Conservation (phyloP, 2,329 filamentous ascomycete species). For the Stachybotrys echinatus region DNA sequence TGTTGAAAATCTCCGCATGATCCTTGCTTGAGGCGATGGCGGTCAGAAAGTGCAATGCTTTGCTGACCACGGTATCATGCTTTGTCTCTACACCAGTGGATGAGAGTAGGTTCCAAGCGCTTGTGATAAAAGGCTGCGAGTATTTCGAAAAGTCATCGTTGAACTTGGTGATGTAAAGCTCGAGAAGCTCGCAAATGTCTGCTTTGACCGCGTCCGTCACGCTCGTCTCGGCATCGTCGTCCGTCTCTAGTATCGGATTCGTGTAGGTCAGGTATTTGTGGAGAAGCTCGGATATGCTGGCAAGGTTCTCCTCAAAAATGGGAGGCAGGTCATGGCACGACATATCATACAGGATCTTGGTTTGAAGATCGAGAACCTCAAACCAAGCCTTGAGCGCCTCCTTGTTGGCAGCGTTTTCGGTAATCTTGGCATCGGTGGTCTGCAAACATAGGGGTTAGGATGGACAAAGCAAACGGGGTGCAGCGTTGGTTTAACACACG, state of each 20-base stretch:
- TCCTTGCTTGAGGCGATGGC: slow-evolving; percentile 73
- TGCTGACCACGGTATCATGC: slow-evolving; percentile 91
- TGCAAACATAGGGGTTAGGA: slow-evolving; percentile 22
- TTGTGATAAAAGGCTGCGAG: slow-evolving; percentile 78
- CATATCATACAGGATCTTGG: slow-evolving; percentile 92
- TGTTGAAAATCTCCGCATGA: slow-evolving; percentile 83
- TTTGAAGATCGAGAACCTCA: slow-evolving; percentile 77
- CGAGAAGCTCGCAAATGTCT: slow-evolving; percentile 85
- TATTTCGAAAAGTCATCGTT: slow-evolving; percentile 86
- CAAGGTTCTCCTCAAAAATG: slow-evolving; percentile 85
- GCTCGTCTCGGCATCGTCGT: slow-evolving; percentile 86
- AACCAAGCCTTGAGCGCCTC: slow-evolving; percentile 72
- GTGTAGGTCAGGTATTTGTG: slow-evolving; percentile 92
- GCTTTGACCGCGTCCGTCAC: slow-evolving; percentile 83
- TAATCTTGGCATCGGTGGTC: slow-evolving; percentile 66
- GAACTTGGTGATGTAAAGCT: slow-evolving; percentile 90
- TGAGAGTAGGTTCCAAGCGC: slow-evolving; percentile 87
- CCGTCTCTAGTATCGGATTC: slow-evolving; percentile 74
- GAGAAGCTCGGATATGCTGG: slow-evolving; percentile 69
- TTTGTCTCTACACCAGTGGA: slow-evolving; percentile 82
- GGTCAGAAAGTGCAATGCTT: slow-evolving; percentile 89
- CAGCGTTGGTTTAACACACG: slow-evolving; percentile 37
- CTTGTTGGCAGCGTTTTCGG: slow-evolving; percentile 71
- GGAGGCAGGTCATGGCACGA: slow-evolving; percentile 96
- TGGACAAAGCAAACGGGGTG: background rate